A percentile compares a stretch with the other conserved stretches of the same genome.
Evolutionary conservation across 23 red algal genomes (phyloP).

Genomic region (Gracilaria gracilis): DNA sequence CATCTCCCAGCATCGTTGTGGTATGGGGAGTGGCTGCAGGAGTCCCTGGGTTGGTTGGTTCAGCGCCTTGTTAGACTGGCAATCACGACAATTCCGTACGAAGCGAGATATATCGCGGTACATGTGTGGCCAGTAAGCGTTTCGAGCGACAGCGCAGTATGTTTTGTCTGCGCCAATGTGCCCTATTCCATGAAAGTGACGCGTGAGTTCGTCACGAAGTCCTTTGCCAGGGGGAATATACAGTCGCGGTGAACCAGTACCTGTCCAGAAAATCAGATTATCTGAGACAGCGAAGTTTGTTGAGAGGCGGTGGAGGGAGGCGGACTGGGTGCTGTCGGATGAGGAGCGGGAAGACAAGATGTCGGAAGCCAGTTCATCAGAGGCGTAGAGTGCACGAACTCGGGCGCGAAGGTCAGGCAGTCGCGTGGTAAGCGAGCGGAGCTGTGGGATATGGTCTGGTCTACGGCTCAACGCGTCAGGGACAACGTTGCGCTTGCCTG

Average conservation of each 20-base stretch:
- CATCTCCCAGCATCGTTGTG: constrained; percentile 25
- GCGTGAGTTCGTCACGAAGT: neutral
- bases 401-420: neutral
- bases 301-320: too few species aligned
- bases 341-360: too few species aligned
- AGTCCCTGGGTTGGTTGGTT: neutral
- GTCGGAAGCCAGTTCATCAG: neutral
- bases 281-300: neutral
- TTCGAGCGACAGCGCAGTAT: neutral
- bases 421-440: neutral
- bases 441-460: neutral
- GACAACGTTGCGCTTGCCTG: constrained; percentile 13
- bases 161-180: constrained; percentile 11
- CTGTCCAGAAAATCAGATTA: neutral
- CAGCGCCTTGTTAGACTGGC: neutral
- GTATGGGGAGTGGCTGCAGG: constrained; percentile 1
- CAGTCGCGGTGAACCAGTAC: neutral
- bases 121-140: constrained; percentile 15
- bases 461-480: constrained; percentile 2
- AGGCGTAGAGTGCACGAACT: neutral
- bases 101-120: neutral
- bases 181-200: neutral
- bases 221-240: neutral
- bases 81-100: neutral
- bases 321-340: too few species aligned